phyloP scores from a whole-genome alignment of 768 basidiomycete genomes.

The Lentinula guzmanii region DNA sequence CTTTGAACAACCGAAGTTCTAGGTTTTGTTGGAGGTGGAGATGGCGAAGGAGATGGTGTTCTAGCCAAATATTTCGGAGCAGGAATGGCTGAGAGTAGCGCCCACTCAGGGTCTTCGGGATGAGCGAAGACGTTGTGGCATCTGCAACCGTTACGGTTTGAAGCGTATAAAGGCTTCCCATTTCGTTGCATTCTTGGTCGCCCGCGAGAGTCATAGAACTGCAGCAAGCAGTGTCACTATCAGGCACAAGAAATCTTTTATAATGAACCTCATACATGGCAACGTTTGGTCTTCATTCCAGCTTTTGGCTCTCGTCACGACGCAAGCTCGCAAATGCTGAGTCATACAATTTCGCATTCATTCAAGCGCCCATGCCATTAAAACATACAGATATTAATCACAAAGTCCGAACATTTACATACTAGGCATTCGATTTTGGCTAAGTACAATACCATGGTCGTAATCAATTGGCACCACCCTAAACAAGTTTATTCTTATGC shows the following conservation, averaged over 20 bases:
- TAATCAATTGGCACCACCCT: too few relatives aligned
- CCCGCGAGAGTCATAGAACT: constrained; percentile 1
- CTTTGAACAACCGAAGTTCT: not conserved
- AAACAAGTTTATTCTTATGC: too few relatives aligned
- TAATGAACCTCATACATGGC: not conserved
- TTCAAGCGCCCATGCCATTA: too few relatives aligned
- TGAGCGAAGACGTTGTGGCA: not conserved
- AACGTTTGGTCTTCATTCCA: not conserved
- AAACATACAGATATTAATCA: too few relatives aligned
- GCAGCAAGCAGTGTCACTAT: not conserved
- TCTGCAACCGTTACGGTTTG: not conserved
- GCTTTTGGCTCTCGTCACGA: not conserved
- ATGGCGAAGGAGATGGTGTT: not conserved
- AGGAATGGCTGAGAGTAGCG: not conserved
- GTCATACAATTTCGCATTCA: not conserved
- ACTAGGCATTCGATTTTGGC: too few relatives aligned
- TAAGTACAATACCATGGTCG: too few relatives aligned
- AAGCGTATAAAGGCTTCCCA: not conserved
- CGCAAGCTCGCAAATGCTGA: not conserved
- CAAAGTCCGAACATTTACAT: too few relatives aligned
- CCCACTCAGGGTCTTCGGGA: constrained; percentile 1
- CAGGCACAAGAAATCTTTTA: not conserved
- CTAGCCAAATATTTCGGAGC: not conserved
- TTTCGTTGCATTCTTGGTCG: not conserved
- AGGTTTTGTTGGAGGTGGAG: not conserved